A percentile compares a stretch with the other conserved stretches of the same genome.
Conservation (phyloP, 2,329 filamentous ascomycete species). For the Colletotrichum incanum region DNA sequence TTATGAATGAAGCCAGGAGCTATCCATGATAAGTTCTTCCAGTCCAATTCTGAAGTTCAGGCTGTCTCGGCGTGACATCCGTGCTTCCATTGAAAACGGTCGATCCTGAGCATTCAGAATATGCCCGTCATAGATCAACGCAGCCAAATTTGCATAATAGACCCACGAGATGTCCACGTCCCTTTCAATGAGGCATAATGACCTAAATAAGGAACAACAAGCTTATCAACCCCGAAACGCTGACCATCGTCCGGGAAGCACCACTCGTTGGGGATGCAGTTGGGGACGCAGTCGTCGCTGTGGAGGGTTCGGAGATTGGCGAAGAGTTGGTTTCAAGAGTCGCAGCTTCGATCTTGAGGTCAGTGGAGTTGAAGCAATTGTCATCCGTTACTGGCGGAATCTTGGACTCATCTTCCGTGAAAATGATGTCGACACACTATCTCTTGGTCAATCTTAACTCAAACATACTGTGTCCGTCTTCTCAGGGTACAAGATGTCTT, state of each 20-base stretch:
- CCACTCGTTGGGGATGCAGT: neutral
- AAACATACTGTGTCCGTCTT: neutral
- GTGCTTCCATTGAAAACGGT: neutral
- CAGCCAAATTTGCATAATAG: neutral
- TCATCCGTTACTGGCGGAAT: conserved; percentile 70
- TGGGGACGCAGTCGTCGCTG: neutral
- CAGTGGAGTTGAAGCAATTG: conserved; percentile 78
- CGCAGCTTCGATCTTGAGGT: conserved; percentile 55
- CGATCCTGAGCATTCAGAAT: neutral
- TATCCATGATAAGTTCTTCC: too few relatives aligned
- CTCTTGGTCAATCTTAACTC: neutral
- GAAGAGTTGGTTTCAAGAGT: conserved; percentile 13
- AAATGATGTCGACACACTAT: conserved; percentile 82
- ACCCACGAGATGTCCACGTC: neutral
- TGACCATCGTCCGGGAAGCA: neutral
- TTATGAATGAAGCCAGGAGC: neutral
- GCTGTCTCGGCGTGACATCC: neutral
- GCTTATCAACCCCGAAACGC: neutral
- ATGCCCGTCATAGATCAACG: neutral
- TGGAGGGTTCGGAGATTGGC: conserved; percentile 7
- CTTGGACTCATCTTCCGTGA: conserved; percentile 69
- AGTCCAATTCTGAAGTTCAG: neutral
- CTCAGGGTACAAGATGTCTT: conserved; percentile 39
- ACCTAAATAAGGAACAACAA: neutral
- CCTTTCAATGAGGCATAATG: neutral